Percentiles rank a stretch among this genome's conserved stretches.
Evolutionary conservation across 129 eudicot genomes (phyloP).

Genomic region (Tagetes erecta): DNA sequence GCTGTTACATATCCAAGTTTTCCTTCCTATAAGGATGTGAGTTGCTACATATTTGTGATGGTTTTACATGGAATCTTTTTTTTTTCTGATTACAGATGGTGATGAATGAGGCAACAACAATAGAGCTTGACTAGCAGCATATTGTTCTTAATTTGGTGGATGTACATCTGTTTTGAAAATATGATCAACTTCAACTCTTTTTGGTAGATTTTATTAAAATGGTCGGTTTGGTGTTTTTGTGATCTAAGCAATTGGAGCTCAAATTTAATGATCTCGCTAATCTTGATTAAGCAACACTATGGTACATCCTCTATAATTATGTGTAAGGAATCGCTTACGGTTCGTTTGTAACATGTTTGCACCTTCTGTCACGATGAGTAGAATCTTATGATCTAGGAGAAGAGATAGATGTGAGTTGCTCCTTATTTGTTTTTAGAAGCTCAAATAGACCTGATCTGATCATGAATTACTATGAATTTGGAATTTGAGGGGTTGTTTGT

Average conservation of each 20-base stretch:
- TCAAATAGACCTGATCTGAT: no score
- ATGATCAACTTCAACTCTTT: constrained; percentile 3
- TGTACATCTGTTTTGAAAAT: not conserved
- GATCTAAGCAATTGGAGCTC: not conserved
- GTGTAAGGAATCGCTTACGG: not conserved
- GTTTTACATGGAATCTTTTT: not conserved
- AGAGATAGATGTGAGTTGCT: no score
- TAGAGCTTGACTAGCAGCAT: constrained; percentile 48
- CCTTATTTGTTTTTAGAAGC: no score
- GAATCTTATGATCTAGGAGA: no score
- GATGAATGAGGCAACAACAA: constrained; percentile 43
- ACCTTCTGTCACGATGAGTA: no score
- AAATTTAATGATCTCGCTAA: not conserved
- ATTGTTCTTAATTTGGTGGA: constrained; percentile 9
- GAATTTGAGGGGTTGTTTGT: no score
- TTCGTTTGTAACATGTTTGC: not conserved
- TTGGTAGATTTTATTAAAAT: constrained; percentile 13
- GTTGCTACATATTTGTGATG: not conserved
- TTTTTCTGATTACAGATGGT: constrained; percentile 58
- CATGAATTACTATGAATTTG: no score
- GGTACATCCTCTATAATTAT: not conserved
- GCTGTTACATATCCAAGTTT: not conserved
- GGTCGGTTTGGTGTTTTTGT: not conserved
- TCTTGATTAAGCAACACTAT: constrained; percentile 13
- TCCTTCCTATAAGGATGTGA: not conserved